A percentile compares a stretch with the other conserved stretches of the same genome.
phyloP scores from a whole-genome alignment of 2,329 filamentous ascomycete species.

The Colletotrichum eleusines region DNA sequence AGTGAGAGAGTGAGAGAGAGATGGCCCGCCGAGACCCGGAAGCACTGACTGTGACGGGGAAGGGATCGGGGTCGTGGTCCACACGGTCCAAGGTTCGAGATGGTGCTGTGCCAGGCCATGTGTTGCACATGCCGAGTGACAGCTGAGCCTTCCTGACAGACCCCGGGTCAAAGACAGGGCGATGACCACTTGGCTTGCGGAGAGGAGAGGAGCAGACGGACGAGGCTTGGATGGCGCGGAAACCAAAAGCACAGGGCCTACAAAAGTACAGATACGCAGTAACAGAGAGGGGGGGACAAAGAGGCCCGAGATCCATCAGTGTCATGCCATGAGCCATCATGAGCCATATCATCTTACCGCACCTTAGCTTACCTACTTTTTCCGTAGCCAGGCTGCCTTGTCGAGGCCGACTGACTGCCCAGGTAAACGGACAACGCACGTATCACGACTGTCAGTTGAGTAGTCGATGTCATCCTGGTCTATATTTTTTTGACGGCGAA shows the following conservation, averaged over 20 bases:
- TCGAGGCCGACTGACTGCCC: not conserved
- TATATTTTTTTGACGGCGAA: too few species aligned
- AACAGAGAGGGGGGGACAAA: too few species aligned
- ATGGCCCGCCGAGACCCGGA: too few species aligned
- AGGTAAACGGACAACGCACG: not conserved
- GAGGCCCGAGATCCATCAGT: slow-evolving; percentile 3
- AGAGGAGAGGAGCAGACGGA: slow-evolving; percentile 1
- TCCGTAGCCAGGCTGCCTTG: not conserved
- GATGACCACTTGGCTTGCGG: not conserved
- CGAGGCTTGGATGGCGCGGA: slow-evolving; percentile 19
- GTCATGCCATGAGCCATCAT: slow-evolving; percentile 25
- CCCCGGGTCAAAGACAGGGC: slow-evolving; percentile 25
- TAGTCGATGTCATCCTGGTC: not conserved
- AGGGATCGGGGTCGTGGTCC: not conserved
- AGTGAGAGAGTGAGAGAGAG: too few species aligned
- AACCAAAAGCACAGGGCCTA: not conserved
- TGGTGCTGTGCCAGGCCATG: too few species aligned
- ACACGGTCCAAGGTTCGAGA: too few species aligned
- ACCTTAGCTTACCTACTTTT: not conserved
- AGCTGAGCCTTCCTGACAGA: slow-evolving; percentile 27
- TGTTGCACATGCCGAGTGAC: too few species aligned
- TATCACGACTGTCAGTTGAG: not conserved
- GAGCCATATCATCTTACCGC: slow-evolving; percentile 18
- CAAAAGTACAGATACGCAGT: too few species aligned
- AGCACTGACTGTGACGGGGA: too few species aligned